These are phyloP conservation scores for Notholithocarpus densiflorus DNA, from an alignment of 306 rosid species.

Conservation along the genomic window DNA sequence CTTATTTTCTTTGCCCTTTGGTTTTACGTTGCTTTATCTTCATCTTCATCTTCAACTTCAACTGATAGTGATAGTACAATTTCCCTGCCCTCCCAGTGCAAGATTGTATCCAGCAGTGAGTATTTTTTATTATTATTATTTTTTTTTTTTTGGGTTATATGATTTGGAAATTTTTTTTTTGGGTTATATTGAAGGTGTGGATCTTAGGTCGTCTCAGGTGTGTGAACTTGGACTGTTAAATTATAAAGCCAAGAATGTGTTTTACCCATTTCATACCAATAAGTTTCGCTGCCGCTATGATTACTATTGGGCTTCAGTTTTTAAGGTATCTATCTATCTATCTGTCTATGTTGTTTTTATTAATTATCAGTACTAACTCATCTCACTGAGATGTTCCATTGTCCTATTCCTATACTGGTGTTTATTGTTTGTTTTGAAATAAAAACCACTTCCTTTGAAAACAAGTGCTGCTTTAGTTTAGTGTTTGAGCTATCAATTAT, in stretches of 20 bases:
- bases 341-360: neutral
- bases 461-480: too few relatives aligned
- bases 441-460: too few relatives aligned
- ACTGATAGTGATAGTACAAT: conserved; percentile 39
- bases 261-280: conserved; percentile 67
- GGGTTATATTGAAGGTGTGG: conserved; percentile 64
- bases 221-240: conserved; percentile 83
- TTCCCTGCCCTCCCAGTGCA: conserved; percentile 78
- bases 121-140: neutral
- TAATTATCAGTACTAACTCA: neutral
- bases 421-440: too few relatives aligned
- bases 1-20: conserved; percentile 37
- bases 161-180: neutral
- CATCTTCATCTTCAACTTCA: neutral
- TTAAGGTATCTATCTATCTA: conserved; percentile 46
- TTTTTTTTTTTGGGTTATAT: neutral
- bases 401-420: too few relatives aligned
- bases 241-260: conserved; percentile 71
- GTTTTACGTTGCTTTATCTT: conserved; percentile 47
- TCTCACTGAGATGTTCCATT: too few relatives aligned
- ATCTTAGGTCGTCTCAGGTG: conserved; percentile 84
- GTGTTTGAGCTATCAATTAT: too few relatives aligned
- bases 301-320: conserved; percentile 93
- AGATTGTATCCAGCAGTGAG: conserved; percentile 80
- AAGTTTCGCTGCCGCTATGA: conserved; percentile 82